Conservation (phyloP, 2,329 filamentous ascomycete genomes). For the Trichophyton schoenleinii region DNA sequence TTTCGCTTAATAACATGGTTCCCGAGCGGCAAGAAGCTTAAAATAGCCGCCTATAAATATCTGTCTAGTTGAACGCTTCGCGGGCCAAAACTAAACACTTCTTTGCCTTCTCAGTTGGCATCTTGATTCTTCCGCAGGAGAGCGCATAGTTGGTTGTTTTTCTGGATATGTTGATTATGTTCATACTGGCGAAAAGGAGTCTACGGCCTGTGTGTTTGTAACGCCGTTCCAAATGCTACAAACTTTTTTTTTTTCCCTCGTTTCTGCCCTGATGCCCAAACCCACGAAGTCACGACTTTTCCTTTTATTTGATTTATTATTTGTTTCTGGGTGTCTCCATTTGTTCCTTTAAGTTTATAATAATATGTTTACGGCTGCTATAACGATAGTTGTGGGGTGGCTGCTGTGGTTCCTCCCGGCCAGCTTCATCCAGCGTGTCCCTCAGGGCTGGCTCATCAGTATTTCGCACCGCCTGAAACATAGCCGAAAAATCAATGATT, state of each 20-base stretch:
- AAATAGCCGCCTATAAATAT: background rate
- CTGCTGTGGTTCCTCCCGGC: background rate
- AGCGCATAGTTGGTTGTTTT: background rate
- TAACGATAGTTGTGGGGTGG: background rate
- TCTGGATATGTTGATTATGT: background rate
- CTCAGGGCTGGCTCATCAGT: constrained; percentile 5
- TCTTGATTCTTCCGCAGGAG: background rate
- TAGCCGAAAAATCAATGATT: background rate
- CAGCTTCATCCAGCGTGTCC: constrained; percentile 2
- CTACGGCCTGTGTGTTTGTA: background rate
- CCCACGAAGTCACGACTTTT: background rate
- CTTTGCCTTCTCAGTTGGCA: background rate
- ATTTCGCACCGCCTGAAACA: background rate
- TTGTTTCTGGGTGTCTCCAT: background rate
- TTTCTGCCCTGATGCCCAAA: background rate
- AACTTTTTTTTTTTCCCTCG: background rate
- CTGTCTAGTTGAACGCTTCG: background rate
- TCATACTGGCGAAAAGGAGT: background rate
- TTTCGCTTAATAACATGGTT: background rate
- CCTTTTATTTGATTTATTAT: background rate
- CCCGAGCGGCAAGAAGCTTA: background rate
- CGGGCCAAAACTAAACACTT: no score
- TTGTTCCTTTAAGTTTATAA: background rate
- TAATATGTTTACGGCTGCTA: background rate
- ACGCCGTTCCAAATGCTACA: background rate